Evolutionary conservation across 192 early-diverging fungal species (phyloP).

Genomic region (Entomortierella lignicola): DNA sequence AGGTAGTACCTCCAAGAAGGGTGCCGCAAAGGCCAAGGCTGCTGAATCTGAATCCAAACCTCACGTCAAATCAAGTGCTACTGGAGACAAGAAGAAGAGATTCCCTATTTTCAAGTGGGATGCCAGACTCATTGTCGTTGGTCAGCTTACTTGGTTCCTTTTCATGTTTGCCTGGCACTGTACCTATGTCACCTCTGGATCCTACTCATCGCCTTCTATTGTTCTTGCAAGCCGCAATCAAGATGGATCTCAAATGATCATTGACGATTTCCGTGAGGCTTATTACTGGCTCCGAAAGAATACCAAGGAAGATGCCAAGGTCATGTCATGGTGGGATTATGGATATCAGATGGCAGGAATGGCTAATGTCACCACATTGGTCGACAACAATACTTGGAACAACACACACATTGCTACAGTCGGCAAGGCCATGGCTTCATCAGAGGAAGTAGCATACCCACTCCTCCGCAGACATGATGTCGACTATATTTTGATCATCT

Average conservation of each 20-base stretch:
- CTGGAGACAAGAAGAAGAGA: slow-evolving; percentile 28
- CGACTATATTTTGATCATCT: slow-evolving; percentile 96
- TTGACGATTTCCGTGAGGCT: slow-evolving; percentile 99
- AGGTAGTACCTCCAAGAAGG: slow-evolving; percentile 11
- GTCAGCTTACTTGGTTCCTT: slow-evolving; percentile 78
- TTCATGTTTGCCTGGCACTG: slow-evolving; percentile 95
- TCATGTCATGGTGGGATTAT: slow-evolving; percentile 99
- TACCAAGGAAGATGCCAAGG: slow-evolving; percentile 90
- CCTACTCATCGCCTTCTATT: slow-evolving; percentile 99
- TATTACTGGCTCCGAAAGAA: slow-evolving; percentile 99
- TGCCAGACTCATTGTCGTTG: slow-evolving; percentile 67
- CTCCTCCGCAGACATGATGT: slow-evolving; percentile 95
- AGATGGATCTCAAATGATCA: slow-evolving; percentile 95
- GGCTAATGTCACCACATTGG: slow-evolving; percentile 95
- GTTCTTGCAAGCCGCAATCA: slow-evolving; percentile 88
- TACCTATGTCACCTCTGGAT: slow-evolving; percentile 97
- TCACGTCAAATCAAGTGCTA: slow-evolving; percentile 12
- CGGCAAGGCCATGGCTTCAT: slow-evolving; percentile 91
- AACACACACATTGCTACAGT: slow-evolving; percentile 99
- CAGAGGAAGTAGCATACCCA: slow-evolving; percentile 93
- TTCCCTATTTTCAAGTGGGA: slow-evolving; percentile 62
- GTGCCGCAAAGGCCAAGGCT: slow-evolving; percentile 6
- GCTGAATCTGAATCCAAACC: slow-evolving; percentile 43
- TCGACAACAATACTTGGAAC: slow-evolving; percentile 99
- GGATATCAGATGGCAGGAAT: slow-evolving; percentile 99